A percentile compares a stretch with the other conserved stretches of the same genome.
phyloP scores from a whole-genome alignment of 2,329 filamentous ascomycete species.

The Trichoderma citrinoviride region DNA sequence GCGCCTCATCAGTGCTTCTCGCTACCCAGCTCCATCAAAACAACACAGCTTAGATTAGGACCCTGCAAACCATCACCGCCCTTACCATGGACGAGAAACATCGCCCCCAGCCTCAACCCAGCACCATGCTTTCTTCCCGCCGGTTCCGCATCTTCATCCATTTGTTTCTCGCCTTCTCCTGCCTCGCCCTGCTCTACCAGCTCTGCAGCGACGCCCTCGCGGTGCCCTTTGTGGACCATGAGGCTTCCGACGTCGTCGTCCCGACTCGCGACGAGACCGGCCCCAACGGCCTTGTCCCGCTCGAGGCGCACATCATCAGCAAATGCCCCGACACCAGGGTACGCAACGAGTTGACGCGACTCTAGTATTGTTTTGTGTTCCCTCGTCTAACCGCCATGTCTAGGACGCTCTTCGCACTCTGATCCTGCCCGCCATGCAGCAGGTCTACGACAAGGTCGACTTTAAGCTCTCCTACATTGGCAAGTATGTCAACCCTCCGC shows the following conservation, averaged over 20 bases:
- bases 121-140: conserved; percentile 24
- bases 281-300: conserved; percentile 54
- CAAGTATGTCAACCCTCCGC: conserved; percentile 49
- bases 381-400: not conserved
- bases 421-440: conserved; percentile 83
- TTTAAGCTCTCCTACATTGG: conserved; percentile 92
- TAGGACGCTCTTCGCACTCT: conserved; percentile 75
- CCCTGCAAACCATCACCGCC: not conserved
- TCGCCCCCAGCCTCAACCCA: conserved; percentile 13
- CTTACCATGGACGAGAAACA: conserved; percentile 35
- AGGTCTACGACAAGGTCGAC: conserved; percentile 77
- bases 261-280: conserved; percentile 1
- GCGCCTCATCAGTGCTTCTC: not conserved
- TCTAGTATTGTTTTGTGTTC: not conserved
- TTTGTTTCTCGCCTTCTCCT: conserved; percentile 27
- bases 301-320: conserved; percentile 95
- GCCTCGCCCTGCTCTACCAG: conserved; percentile 26
- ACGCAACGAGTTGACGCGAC: conserved; percentile 23
- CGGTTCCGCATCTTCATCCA: conserved; percentile 25
- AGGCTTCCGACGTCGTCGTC: not conserved
- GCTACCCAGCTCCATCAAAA: not conserved
- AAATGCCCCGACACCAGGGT: conserved; percentile 89
- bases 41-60: too few relatives aligned
- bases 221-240: not conserved
- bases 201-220: conserved; percentile 25